A percentile compares a stretch with the other conserved stretches of the same genome.
These are phyloP conservation scores for Blumeria graminis DNA, from an alignment of 2,329 filamentous ascomycete species.

Conservation along the genomic window DNA sequence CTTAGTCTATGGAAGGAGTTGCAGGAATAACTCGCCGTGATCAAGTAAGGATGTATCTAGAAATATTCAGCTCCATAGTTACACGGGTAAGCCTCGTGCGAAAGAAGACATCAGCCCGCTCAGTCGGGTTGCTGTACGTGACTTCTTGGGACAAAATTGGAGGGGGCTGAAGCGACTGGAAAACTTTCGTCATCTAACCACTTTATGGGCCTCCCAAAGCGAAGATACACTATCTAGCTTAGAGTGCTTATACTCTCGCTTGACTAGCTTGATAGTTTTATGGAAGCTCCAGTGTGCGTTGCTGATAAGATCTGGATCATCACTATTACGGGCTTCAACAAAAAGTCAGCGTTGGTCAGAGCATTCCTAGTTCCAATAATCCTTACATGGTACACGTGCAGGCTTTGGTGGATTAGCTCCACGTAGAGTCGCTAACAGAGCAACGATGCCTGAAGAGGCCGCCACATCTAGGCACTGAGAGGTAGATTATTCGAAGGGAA, in stretches of 20 bases:
- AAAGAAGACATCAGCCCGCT: background rate
- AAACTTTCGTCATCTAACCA: background rate
- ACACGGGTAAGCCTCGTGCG: background rate
- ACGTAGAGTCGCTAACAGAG: background rate
- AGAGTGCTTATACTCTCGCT: background rate
- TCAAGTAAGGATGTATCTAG: background rate
- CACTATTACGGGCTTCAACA: too few species aligned
- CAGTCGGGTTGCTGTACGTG: background rate
- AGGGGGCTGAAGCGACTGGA: background rate
- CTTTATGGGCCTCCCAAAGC: background rate
- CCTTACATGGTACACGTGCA: background rate
- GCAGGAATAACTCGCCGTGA: background rate
- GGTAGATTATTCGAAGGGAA: background rate
- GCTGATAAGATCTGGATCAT: too few species aligned
- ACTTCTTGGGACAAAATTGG: background rate
- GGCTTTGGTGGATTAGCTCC: background rate
- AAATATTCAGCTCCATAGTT: background rate
- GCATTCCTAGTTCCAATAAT: slow-evolving; percentile 1
- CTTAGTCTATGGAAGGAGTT: background rate
- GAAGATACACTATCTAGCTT: background rate
- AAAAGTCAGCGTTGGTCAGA: background rate
- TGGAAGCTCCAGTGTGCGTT: background rate
- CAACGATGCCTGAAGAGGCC: background rate
- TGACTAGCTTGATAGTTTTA: background rate
- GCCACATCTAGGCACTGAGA: background rate